These are phyloP conservation scores for Punctularia strigosozonata DNA, from an alignment of 768 basidiomycete species.

Conservation along the genomic window DNA sequence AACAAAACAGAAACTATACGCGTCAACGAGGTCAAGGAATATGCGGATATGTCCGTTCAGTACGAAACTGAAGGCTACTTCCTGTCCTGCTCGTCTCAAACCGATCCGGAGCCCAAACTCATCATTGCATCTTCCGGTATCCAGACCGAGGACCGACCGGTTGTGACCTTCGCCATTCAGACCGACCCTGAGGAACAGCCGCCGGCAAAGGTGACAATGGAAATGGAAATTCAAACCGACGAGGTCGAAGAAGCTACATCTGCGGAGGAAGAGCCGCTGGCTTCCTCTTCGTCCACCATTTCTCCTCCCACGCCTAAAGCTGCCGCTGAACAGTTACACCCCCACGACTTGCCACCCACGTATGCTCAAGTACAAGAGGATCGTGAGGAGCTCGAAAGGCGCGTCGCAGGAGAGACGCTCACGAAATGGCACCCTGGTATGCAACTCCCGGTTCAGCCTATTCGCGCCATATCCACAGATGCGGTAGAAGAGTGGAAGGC, in stretches of 20 bases:
- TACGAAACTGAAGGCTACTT: conserved; percentile 49
- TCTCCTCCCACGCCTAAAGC: conserved; percentile 61
- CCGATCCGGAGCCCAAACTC: conserved; percentile 44
- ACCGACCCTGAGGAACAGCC: conserved; percentile 25
- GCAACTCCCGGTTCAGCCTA: conserved; percentile 28
- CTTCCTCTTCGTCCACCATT: conserved; percentile 65
- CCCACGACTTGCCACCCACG: conserved; percentile 57
- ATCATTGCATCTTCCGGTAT: conserved; percentile 33
- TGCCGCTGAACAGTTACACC: conserved; percentile 19
- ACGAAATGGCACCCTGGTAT: conserved; percentile 64
- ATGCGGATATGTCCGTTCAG: conserved; percentile 63
- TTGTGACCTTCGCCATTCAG: conserved; percentile 22
- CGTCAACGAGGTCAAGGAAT: conserved; percentile 59
- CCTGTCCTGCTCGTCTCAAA: conserved; percentile 39
- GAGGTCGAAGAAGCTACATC: conserved; percentile 20
- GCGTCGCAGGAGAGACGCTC: conserved; percentile 44
- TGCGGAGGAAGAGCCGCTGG: conserved; percentile 40
- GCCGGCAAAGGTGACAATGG: conserved; percentile 21
- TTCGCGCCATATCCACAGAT: conserved; percentile 51
- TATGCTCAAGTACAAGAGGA: conserved; percentile 46
- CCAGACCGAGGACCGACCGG: conserved; percentile 38
- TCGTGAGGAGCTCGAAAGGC: conserved; percentile 31
- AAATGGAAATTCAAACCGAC: conserved; percentile 59
- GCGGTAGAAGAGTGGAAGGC: conserved; percentile 67
- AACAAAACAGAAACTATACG: conserved; percentile 32